Conservation (phyloP, 2,329 filamentous ascomycete species). For the Diaporthe caulivora region DNA sequence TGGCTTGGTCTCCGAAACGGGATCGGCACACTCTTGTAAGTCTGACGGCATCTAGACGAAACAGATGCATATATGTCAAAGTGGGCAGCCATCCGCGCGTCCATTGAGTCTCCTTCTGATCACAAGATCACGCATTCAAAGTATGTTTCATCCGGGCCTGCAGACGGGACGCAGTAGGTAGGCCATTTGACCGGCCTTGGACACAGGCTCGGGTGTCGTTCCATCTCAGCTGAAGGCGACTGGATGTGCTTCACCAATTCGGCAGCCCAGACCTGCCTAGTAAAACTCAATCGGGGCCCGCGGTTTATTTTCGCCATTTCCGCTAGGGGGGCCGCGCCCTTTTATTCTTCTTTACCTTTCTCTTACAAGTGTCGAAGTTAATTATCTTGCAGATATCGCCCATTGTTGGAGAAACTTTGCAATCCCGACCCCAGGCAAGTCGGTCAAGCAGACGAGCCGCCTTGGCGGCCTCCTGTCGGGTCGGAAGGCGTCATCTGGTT, state of each 20-base stretch:
- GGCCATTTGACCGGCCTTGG: neutral
- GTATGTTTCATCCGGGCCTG: neutral
- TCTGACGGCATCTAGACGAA: slow-evolving; percentile 19
- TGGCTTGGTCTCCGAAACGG: neutral
- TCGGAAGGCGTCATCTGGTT: neutral
- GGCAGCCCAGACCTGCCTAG: slow-evolving; percentile 14
- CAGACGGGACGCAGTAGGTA: neutral
- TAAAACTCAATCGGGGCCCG: slow-evolving; percentile 12
- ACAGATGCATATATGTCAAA: neutral
- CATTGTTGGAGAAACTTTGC: neutral
- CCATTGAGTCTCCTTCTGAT: neutral
- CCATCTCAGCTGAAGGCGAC: slow-evolving; percentile 13
- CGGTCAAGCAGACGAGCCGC: neutral
- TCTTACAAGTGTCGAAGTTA: slow-evolving; percentile 1
- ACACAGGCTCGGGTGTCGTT: neutral
- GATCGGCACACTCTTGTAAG: slow-evolving; percentile 6
- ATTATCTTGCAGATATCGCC: neutral
- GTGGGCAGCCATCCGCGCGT: slow-evolving; percentile 2
- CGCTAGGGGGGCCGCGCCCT: neutral
- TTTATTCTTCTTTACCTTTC: neutral
- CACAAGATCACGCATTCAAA: neutral
- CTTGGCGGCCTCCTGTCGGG: neutral
- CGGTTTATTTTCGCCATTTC: neutral
- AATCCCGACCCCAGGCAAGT: neutral
- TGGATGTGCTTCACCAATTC: slow-evolving; percentile 4